Percentiles rank a stretch among this genome's conserved stretches.
Conservation (phyloP, 169 alveolate genomes). For the Plasmodium relictum region DNA sequence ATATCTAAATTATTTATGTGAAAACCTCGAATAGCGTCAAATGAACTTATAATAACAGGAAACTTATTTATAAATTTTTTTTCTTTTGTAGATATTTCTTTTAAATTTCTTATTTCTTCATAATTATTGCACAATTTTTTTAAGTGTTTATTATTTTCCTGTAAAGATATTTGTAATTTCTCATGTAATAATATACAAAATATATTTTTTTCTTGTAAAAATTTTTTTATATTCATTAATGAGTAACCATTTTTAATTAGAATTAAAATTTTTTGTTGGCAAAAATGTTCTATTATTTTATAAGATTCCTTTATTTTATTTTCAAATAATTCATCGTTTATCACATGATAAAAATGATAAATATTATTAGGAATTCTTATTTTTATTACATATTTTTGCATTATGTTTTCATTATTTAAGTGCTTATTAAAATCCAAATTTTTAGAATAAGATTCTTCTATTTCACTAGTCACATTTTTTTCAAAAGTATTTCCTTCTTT, state of each 20-base stretch:
- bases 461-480: constrained; percentile 3
- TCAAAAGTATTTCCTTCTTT: neutral
- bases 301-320: constrained; percentile 44
- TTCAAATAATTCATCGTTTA: constrained; percentile 29
- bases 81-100: constrained; percentile 15
- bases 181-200: constrained; percentile 55
- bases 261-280: constrained; percentile 34
- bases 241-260: constrained; percentile 69
- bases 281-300: constrained; percentile 53
- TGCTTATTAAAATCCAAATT: neutral
- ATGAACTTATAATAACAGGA: constrained; percentile 72
- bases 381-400: constrained; percentile 67
- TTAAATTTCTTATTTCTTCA: constrained; percentile 58
- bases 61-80: constrained; percentile 41
- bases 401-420: constrained; percentile 19
- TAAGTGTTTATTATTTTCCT: constrained; percentile 27
- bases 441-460: neutral
- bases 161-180: constrained; percentile 48
- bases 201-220: constrained; percentile 32
- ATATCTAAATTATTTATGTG: constrained; percentile 67
- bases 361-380: constrained; percentile 42
- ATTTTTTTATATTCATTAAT: constrained; percentile 31
- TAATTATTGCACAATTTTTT: constrained; percentile 30
- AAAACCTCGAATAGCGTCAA: constrained; percentile 72
- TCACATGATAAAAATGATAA: constrained; percentile 50